Evolutionary conservation across 2,329 filamentous ascomycete genomes (phyloP).

Genomic region (Fusarium xylarioides): DNA sequence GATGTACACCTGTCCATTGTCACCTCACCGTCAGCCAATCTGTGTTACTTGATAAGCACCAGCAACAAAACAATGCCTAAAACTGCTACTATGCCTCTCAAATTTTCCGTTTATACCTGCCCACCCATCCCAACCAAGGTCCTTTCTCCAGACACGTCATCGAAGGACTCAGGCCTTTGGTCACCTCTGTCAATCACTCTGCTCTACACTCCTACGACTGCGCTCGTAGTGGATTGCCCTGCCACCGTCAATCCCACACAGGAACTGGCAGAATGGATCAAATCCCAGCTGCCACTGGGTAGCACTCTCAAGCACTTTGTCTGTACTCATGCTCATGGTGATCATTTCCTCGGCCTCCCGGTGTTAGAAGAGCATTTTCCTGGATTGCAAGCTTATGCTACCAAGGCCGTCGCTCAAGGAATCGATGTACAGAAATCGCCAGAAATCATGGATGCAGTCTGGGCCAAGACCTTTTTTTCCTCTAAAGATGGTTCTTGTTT

Average conservation of each 20-base stretch:
- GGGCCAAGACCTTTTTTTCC: background rate
- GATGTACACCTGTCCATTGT: background rate
- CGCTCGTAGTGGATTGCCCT: background rate
- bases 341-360: background rate
- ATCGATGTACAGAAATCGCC: background rate
- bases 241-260: background rate
- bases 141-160: background rate
- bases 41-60: background rate
- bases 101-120: background rate
- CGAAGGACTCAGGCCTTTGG: background rate
- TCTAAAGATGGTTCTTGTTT: background rate
- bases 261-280: background rate
- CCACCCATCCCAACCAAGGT: background rate
- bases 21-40: rapidly evolving
- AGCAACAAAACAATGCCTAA: background rate
- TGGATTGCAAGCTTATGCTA: background rate
- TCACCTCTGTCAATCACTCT: background rate
- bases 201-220: background rate
- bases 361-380: background rate
- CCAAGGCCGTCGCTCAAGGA: background rate
- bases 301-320: background rate
- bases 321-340: background rate
- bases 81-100: background rate
- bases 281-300: background rate
- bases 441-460: background rate